Base-by-base conservation (phyloP, 768 basidiomycete species). In the Pholiota molesta region DNA sequence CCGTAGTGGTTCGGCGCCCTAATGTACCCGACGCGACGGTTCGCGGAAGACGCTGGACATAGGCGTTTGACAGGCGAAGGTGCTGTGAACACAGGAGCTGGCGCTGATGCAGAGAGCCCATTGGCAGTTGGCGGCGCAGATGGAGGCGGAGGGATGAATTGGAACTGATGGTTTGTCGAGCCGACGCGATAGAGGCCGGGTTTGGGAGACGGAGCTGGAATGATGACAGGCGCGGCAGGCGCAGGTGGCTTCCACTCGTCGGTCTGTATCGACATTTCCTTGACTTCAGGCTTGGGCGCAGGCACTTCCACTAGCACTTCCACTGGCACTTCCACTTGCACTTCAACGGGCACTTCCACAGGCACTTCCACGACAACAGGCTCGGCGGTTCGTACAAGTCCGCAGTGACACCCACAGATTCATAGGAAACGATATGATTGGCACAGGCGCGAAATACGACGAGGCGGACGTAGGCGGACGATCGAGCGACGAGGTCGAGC, bases 221-320 rank as follows among this genome's bases (percentile, higher is more conserved):
- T 55, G 62, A 65, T 53, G 64, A 66, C 71, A 55, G 77, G 70
- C 4, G 74, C 69, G 17, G 71, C 59, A 8, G 76, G 66, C 11
- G 73, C 62, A 23, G 76, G 73, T 64, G 78, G 85, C 14, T 71
- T 75, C 89, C 88, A 90, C 54, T 82, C 81, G 63, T 95, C 93
- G 1, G 92, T 94, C 76, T 95, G 92, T 35, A 88, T 86, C 3
- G 87, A 90, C 62, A 86, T 90, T 66, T 95, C 92, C 70, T 79
- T 87, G 33, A 85, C 75, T 66, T 91, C 87, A 0, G 86, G 85
- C 71, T 86, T 90, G 11, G 84, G 85, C 19, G 73, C 74, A 5
- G 31, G 31, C 9, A 67, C 66, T 31, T 73, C 72, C 8, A 77
- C 73, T 44, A 59, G 62, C 40, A 73, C 57, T 52, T 69, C 68